These are phyloP conservation scores for Myxozyma udenii DNA, from an alignment of 805 yeast species.

Conservation along the genomic window DNA sequence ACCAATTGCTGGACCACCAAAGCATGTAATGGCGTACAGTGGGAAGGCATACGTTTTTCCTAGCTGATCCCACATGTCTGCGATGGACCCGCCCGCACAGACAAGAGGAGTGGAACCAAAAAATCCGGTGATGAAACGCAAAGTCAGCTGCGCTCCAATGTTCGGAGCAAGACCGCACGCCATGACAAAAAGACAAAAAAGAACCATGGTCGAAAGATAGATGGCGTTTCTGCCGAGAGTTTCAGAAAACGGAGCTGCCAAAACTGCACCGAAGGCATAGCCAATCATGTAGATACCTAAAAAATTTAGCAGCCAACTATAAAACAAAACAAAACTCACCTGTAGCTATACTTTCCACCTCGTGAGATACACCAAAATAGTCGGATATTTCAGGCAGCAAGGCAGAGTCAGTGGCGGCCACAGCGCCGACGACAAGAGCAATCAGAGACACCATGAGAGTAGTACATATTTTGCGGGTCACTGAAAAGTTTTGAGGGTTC, in stretches of 20 bases:
- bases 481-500: constrained; percentile 19
- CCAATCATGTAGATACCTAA: constrained; percentile 55
- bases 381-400: constrained; percentile 17
- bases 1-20: constrained; percentile 67
- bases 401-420: constrained; percentile 22
- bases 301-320: not conserved
- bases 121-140: constrained; percentile 73
- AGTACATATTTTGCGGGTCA: constrained; percentile 6
- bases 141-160: constrained; percentile 57
- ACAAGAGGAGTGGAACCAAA: constrained; percentile 81
- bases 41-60: constrained; percentile 27
- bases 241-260: constrained; percentile 62
- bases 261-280: constrained; percentile 46
- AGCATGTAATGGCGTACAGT: constrained; percentile 25
- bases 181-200: constrained; percentile 29
- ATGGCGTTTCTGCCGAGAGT: constrained; percentile 66
- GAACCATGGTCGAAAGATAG: constrained; percentile 47
- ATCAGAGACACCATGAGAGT: constrained; percentile 20
- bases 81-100: constrained; percentile 80
- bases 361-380: constrained; percentile 22
- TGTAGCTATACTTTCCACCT: constrained; percentile 17
- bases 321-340: constrained; percentile 6
- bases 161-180: constrained; percentile 48
- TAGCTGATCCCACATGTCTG: constrained; percentile 57
- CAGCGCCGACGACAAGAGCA: constrained; percentile 24